phyloP scores from a whole-genome alignment of 176 grass and related monocot species.

The barley (Hordeum vulgare) region MorexV3_pseudomolecules_assembly NC_058518.1:99176929-99177428 shows the following conservation, averaged over 20 bases:
- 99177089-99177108: neutral
- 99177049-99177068: neutral
- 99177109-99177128: neutral
- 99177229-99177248: neutral
- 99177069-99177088: neutral
- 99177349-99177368: constrained; percentile 98
- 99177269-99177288: neutral
- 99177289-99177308: constrained; percentile 67
- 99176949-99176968: constrained; percentile 1
- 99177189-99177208: neutral
- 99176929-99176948: constrained; percentile 95
- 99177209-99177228: neutral
- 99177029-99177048: neutral
- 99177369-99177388: constrained; percentile 84
- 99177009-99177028: neutral
- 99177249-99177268: neutral
- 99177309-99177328: constrained; percentile 82
- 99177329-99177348: constrained; percentile 96
- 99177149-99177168: neutral
- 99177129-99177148: neutral
- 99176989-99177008: neutral
- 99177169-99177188: neutral
- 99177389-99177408: constrained; percentile 80
- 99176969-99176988: neutral
- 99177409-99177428: constrained; percentile 96